phyloP scores from a whole-genome alignment of 305 asterid species.

The Fraxinus ornus region DNA sequence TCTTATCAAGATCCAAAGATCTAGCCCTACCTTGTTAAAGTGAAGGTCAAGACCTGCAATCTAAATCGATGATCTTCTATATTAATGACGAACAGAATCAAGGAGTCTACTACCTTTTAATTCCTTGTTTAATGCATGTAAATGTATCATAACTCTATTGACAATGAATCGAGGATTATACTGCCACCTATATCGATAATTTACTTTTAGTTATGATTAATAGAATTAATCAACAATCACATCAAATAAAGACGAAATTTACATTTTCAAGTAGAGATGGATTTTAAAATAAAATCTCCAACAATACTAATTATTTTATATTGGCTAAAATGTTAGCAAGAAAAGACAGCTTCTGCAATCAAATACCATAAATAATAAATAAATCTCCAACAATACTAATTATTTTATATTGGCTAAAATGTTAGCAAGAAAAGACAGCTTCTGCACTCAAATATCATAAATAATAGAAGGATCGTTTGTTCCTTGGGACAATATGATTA shows the following conservation, averaged over 20 bases:
- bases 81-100: too few relatives aligned
- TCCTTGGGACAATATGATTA: slow-evolving; percentile 46
- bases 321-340: slow-evolving; percentile 5
- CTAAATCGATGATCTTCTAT: not conserved
- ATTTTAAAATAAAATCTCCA: not conserved
- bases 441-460: slow-evolving; percentile 9
- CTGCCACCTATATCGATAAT: not conserved
- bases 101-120: not conserved
- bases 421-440: slow-evolving; percentile 33
- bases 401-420: not conserved
- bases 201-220: not conserved
- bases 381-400: not conserved
- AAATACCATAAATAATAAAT: slow-evolving; percentile 10
- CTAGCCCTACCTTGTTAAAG: not conserved
- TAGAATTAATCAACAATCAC: not conserved
- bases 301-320: not conserved
- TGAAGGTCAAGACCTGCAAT: not conserved
- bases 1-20: not conserved
- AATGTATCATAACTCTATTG: not conserved
- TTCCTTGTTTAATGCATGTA: not conserved
- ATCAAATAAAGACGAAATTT: not conserved
- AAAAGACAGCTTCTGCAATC: slow-evolving; percentile 36
- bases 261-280: not conserved
- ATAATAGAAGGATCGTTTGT: slow-evolving; percentile 31
- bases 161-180: not conserved